Conservation (phyloP, 345 rosid genomes). For the Angophora floribunda region DNA sequence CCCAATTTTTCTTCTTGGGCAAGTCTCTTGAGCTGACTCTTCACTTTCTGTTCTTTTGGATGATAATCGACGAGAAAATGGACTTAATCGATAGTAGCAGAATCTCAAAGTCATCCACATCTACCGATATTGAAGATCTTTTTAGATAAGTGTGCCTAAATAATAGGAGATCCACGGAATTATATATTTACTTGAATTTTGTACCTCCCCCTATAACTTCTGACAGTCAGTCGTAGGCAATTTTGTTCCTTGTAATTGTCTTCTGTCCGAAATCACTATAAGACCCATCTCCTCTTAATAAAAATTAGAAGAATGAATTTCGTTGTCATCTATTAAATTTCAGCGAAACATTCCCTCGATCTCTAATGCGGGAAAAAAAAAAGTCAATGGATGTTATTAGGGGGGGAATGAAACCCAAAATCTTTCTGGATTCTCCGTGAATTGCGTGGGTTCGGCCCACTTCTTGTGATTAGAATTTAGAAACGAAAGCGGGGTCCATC, state of each 20-base stretch:
- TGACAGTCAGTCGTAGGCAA: too few species aligned
- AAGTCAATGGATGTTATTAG: neutral
- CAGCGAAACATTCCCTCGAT: neutral
- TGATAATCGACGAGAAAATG: neutral
- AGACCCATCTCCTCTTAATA: accelerated
- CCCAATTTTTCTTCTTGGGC: neutral
- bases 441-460: neutral
- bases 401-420: neutral
- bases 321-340: accelerated
- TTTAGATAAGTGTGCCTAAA: neutral
- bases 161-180: neutral
- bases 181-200: neutral
- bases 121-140: neutral
- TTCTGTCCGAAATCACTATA: neutral
- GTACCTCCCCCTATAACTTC: too few species aligned
- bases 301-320: neutral
- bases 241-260: too few species aligned
- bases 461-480: neutral
- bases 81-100: neutral
- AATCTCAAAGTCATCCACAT: neutral
- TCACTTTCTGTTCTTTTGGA: neutral
- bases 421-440: neutral
- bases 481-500: neutral
- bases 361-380: neutral
- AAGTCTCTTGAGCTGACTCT: neutral